Evolutionary conservation across 495 filamentous ascomycete species (phyloP).

Genomic region (Evernia prunastri): DNA sequence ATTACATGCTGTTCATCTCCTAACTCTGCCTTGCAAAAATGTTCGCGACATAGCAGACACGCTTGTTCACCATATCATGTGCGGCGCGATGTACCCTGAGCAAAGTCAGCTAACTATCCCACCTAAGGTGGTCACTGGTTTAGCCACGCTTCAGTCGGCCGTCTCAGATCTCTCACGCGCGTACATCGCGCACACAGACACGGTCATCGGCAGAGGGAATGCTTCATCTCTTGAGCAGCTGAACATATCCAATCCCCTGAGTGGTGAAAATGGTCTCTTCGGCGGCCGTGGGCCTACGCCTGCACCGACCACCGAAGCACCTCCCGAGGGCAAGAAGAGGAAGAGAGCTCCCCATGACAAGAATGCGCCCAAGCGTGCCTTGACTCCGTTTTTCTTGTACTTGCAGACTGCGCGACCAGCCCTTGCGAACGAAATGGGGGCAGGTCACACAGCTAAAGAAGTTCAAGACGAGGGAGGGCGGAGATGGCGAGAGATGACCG

Average conservation of each 20-base stretch:
- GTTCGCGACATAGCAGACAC: slow-evolving; percentile 21
- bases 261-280: slow-evolving; percentile 37
- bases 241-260: slow-evolving; percentile 41
- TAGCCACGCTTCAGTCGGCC: slow-evolving; percentile 65
- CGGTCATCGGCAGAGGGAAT: slow-evolving; percentile 60
- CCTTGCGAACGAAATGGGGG: slow-evolving; percentile 70
- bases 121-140: slow-evolving; percentile 62
- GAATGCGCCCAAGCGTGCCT: slow-evolving; percentile 85
- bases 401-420: slow-evolving; percentile 73
- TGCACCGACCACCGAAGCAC: slow-evolving; percentile 34
- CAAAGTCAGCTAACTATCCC: slow-evolving; percentile 23
- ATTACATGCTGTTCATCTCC: slow-evolving; percentile 16
- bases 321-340: slow-evolving; percentile 66
- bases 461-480: slow-evolving; percentile 78
- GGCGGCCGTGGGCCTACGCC: slow-evolving; percentile 28
- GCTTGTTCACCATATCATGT: slow-evolving; percentile 10
- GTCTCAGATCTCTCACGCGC: slow-evolving; percentile 68
- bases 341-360: slow-evolving; percentile 79
- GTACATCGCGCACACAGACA: slow-evolving; percentile 76
- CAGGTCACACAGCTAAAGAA: slow-evolving; percentile 63
- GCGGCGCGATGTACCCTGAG: slow-evolving; percentile 27
- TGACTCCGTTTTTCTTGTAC: slow-evolving; percentile 93
- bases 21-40: slow-evolving; percentile 16
- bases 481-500: slow-evolving; percentile 66
- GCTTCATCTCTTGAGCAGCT: slow-evolving; percentile 46